Base-by-base conservation (phyloP, 2,329 filamentous ascomycete species). In the Aspergillus eucalypticola region DNA sequence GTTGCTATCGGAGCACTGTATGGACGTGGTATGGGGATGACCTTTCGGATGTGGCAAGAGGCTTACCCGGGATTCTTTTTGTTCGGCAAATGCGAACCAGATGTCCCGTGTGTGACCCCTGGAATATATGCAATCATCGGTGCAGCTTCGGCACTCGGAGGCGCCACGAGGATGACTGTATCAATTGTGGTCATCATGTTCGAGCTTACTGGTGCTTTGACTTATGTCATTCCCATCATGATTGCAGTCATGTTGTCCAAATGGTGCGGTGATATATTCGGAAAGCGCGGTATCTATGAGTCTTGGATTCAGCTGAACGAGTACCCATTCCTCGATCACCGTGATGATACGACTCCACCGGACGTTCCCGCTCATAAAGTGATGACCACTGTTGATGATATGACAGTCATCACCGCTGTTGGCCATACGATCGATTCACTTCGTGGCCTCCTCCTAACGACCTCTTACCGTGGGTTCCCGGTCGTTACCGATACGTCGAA, bases 151-250 rank as follows among this genome's bases (percentile, higher is more conserved):
- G 92, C 94, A n/a, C 86, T 99, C 1, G 91, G 91, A 5, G 95
- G 95, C 51, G 92, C 96, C 38, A 98, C 94, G 17, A 87, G 94
- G 67, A 96, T 99, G 88, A 99, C 95, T 0, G 92, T 97, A 10
- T 97, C 93, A 11, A 97, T 99, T 66, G 94, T 99, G 4, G 95
- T 98, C 70, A 99, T 99, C 79, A 97, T 97, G 90, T 99, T 99
- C 72, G 95, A 99, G 80, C 88, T 99, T 58, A 99, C 95, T 0
- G 95, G 95, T 55, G 95, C 95, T 1, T 84, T 99, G 27, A 96
- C 92, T 0, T 98, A 98, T 73, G 94, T 99, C 52, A 86, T 99
- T 7, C 95, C 95, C 57, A 99, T 98, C 76, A 99, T 99, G 95
- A 91, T 99, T 65, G 92, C 93, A 46, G 95, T 99, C 71, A 96